Base-by-base conservation (phyloP, 139 green algal genomes). In the Nannochloris sp. region DNA sequence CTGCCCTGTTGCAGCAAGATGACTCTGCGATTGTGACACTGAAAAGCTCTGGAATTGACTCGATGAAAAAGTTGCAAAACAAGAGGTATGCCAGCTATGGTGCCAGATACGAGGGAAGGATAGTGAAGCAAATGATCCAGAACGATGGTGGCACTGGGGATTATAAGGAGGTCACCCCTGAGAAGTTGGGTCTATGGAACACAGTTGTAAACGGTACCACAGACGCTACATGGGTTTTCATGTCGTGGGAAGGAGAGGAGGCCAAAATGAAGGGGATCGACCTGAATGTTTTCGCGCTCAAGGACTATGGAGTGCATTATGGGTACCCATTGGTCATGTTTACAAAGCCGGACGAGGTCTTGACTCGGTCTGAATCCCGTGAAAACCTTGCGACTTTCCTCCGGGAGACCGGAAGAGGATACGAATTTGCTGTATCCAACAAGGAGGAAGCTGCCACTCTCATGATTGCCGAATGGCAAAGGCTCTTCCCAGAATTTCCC, bases 181-280 rank as follows among this genome's bases (percentile, higher is more conserved):
- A 82, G 20, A 90, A 90, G 80, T 80, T 95, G 33, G 84, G 79
- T 44, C 85, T 95, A 37, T 95, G 82, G 83, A 77, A 92, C 63
- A 89, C 85, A 1, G 62, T 95, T 57, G 50, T 91, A 2, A 75
- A 82, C 69, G 85, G 82, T 26, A 56, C 85, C 37, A 59, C 28
- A 10, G 84, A 94, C 31, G 82, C 87, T 20, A 93, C 87, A 1
- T 95, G 88, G 88, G 76, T 95, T 5, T 96, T 96, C 71, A 72
- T 85, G 73, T 71, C 71, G 3, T 90, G 82, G 86, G 89, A 96
- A 66, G 89, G 89, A 45, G 71, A 95, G 14, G 73, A 90, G 72
- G 89, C 89, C 2, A 30, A 78, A 61, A 57, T 63, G 2, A 69
- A 75, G 33, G 87, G 87, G 0, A 68, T 91, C 26, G 61, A 82